Evolutionary conservation across 2,329 filamentous ascomycete genomes (phyloP).

Genomic region (Diaporthe vexans): DNA sequence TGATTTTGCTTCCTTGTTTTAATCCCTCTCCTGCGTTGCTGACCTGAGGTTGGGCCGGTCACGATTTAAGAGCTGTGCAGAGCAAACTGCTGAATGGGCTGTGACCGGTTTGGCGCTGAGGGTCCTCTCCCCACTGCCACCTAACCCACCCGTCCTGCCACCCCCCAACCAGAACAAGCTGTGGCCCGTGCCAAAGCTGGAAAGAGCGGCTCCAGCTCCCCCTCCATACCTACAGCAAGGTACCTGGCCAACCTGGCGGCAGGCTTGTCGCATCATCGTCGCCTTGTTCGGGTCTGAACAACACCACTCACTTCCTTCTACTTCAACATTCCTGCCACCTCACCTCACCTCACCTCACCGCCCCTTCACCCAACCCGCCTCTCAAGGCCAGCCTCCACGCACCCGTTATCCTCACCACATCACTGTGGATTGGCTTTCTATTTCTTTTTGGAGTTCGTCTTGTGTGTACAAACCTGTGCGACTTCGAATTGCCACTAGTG

Average conservation of each 20-base stretch:
- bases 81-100: neutral
- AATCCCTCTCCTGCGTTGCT: neutral
- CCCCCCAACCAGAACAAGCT: constrained; percentile 9
- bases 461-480: constrained; percentile 21
- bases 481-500: constrained; percentile 33
- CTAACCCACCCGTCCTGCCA: constrained; percentile 4
- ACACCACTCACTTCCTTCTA: constrained; percentile 25
- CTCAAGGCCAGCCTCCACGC: constrained; percentile 15
- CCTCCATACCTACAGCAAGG: neutral
- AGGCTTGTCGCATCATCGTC: constrained; percentile 35
- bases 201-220: constrained; percentile 19
- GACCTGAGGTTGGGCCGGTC: neutral
- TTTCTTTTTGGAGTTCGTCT: constrained; percentile 9
- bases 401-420: neutral
- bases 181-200: constrained; percentile 21
- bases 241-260: constrained; percentile 22
- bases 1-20: neutral
- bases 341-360: constrained; percentile 5
- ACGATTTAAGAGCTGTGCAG: neutral
- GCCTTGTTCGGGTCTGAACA: constrained; percentile 9
- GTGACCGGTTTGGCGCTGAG: neutral
- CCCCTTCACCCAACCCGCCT: constrained; percentile 7
- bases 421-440: neutral
- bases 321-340: constrained; percentile 12
- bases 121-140: constrained; percentile 21